Base-by-base conservation (phyloP, 2,329 filamentous ascomycete genomes). In the Pestalotiopsis sp. region DNA sequence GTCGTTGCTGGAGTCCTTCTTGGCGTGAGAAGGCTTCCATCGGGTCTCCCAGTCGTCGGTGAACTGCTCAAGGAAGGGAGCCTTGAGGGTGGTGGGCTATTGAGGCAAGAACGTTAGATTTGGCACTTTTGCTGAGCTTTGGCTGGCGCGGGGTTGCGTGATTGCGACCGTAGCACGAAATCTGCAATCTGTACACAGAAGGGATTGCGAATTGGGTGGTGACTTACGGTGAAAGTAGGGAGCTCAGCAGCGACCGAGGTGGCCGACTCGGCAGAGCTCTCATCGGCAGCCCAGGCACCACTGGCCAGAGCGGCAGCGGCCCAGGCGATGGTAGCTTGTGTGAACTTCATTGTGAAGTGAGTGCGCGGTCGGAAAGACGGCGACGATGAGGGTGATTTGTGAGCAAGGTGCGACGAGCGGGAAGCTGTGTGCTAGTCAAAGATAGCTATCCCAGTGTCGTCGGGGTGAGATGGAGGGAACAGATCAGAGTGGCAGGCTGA, bases 41-140 rank as follows among this genome's bases (percentile, higher is more conserved):
- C 94, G 88, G 73, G 88, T 84, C 74, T 98, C 92, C 95, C 95
- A 98, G 83, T 93, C 94, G 75, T 97, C 92, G 83, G 93, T 97
- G 86, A 99, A 99, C 83, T 99, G 96, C 86, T 99, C 96, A 72
- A 98, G 85, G 89, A 99, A 99, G 69, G 94, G 93, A 74, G 91
- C 96, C 85, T 98, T 96, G 77, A 98, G 81, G 71, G 85, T 88
- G 73, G 94, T 93, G 69, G 96, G 94, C 95, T 99, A 77, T 62
- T 66, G 65, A 22, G 30, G 48, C n/a, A 20, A 13, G 20, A 39
- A 11, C 14, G 35, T 20, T 39, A 35, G n/a, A 35, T 61, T 39
- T 17, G 17, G 10, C n/a, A n/a, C 10, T 35, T 14, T n/a, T 14
- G 48, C 13, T 24, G 20, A 26, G 11, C 10, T 20, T 14, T 39